A percentile compares a stretch with the other conserved stretches of the same genome.
Conservation (phyloP, 73 alveolate genomes). For the Paraurostyla sp. region DNA sequence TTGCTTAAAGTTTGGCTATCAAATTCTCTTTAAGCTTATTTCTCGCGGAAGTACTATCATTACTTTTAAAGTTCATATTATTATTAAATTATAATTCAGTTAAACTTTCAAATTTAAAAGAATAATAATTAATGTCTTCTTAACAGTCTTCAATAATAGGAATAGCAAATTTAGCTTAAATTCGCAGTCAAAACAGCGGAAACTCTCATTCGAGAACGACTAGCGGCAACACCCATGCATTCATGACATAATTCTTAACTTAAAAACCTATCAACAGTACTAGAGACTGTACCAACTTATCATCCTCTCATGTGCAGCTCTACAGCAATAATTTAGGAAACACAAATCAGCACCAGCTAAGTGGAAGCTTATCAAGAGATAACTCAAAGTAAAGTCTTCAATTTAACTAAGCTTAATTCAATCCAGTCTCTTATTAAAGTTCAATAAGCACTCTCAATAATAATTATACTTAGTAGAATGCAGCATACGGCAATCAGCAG, state of each 20-base stretch:
- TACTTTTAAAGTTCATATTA: not conserved
- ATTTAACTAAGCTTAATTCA: not conserved
- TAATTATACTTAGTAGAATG: too few species aligned
- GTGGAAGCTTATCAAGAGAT: conserved; percentile 1
- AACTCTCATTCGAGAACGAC: conserved; percentile 11
- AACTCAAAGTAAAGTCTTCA: not conserved
- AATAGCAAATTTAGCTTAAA: not conserved
- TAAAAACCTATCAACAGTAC: not conserved
- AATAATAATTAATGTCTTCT: conserved; percentile 29
- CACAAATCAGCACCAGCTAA: too few species aligned
- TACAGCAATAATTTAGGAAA: too few species aligned
- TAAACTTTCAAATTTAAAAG: conserved; percentile 24
- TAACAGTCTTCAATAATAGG: not conserved
- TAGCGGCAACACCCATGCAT: not conserved
- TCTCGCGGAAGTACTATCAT: not conserved
- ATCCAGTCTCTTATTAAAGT: not conserved
- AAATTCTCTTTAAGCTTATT: conserved; percentile 4
- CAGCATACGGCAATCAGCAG: not conserved
- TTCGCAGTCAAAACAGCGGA: not conserved
- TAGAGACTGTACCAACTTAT: not conserved
- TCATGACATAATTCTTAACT: conserved; percentile 25
- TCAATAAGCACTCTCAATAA: too few species aligned
- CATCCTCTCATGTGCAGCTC: too few species aligned
- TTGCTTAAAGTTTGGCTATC: not conserved
- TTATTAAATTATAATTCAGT: conserved; percentile 26